Conservation (phyloP, 164 flowering plant species). For the Chimonanthus salicifolius region DNA sequence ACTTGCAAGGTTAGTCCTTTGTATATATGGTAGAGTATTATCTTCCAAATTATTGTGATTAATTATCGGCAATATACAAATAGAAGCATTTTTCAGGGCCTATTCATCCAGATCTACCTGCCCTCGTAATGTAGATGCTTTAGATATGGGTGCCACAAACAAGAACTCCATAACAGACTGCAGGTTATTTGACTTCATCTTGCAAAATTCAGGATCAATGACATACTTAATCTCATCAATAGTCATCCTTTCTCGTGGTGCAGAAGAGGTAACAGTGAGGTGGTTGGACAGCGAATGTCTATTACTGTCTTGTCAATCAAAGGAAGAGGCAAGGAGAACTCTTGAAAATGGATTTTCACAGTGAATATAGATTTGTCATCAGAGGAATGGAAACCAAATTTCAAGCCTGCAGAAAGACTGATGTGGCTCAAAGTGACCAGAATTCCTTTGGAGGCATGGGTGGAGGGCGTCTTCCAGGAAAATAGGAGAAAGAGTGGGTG, state of each 20-base stretch:
- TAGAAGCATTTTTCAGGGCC: conserved; percentile 94
- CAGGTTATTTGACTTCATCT: conserved; percentile 90
- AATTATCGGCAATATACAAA: conserved; percentile 70
- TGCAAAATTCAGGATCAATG: conserved; percentile 89
- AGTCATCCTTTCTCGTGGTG: conserved; percentile 27
- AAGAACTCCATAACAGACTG: conserved; percentile 95
- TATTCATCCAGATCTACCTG: conserved; percentile 93
- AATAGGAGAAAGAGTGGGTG: too few relatives aligned
- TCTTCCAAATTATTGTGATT: conserved; percentile 76
- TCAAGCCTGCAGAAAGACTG: too few relatives aligned
- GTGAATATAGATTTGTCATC: too few relatives aligned
- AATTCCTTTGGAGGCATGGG: too few relatives aligned
- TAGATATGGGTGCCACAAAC: conserved; percentile 74
- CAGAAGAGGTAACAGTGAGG: too few relatives aligned
- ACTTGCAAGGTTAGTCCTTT: conserved; percentile 92
- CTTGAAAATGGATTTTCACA: too few relatives aligned
- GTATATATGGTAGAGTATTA: conserved; percentile 87
- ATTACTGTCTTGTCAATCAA: too few relatives aligned
- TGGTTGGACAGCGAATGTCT: too few relatives aligned
- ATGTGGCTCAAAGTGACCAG: too few relatives aligned
- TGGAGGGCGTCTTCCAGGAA: too few relatives aligned
- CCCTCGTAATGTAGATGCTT: conserved; percentile 96
- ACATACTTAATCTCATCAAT: conserved; percentile 94
- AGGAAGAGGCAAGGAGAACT: too few relatives aligned
- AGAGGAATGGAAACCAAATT: too few relatives aligned